Conservation (phyloP, 2,329 filamentous ascomycete genomes). For the Aspergillus hiratsukae region DNA sequence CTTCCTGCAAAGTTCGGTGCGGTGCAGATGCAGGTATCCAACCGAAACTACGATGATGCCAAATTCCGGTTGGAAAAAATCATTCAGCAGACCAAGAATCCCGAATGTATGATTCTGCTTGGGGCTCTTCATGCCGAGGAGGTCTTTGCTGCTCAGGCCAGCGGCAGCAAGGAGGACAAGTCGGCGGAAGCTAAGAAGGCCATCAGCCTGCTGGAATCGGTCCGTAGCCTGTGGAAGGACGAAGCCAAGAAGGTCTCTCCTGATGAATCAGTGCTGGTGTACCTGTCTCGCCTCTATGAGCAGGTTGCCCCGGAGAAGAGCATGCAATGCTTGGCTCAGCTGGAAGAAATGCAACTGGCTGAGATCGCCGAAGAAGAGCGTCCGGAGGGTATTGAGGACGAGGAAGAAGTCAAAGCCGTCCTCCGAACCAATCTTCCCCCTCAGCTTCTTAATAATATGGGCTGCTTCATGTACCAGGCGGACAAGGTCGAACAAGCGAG, state of each 20-base stretch:
- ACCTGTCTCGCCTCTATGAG: constrained; percentile 89
- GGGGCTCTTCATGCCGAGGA: constrained; percentile 93
- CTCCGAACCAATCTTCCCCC: constrained; percentile 78
- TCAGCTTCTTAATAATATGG: constrained; percentile 94
- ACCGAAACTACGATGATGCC: constrained; percentile 81
- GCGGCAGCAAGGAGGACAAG: constrained; percentile 84
- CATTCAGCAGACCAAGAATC: constrained; percentile 72
- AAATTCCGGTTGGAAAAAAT: constrained; percentile 95
- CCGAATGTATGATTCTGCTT: constrained; percentile 88
- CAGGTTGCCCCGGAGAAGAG: constrained; percentile 81
- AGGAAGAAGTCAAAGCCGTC: constrained; percentile 51
- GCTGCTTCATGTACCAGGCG: constrained; percentile 86
- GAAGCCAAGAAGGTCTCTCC: constrained; percentile 76
- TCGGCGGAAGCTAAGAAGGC: constrained; percentile 80
- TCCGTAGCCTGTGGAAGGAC: constrained; percentile 87
- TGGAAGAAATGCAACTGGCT: constrained; percentile 83
- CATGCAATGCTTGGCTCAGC: constrained; percentile 82
- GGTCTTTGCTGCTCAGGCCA: constrained; percentile 73
- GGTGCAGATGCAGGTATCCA: constrained; percentile 81
- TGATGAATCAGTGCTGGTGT: constrained; percentile 83
- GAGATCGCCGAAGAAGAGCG: constrained; percentile 68
- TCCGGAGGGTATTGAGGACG: constrained; percentile 57
- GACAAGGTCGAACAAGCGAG: constrained; percentile 77
- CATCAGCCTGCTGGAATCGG: constrained; percentile 74
- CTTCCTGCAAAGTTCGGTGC: constrained; percentile 92